Evolutionary conservation across 768 basidiomycete species (phyloP).

Genomic region (Collybia mongolica): DNA sequence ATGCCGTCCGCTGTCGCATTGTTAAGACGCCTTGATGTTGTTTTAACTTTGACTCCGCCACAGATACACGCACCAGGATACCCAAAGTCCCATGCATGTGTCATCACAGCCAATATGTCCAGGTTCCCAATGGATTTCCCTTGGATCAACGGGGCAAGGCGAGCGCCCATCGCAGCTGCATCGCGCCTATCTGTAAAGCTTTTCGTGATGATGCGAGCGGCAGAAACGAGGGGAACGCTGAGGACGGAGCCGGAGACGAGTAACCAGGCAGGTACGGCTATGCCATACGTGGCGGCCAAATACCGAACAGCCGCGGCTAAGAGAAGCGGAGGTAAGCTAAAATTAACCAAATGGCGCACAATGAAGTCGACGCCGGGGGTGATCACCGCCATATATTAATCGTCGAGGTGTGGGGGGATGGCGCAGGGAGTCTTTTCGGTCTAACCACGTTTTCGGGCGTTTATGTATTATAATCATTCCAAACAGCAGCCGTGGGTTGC

Average conservation of each 20-base stretch:
- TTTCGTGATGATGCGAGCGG: conserved; percentile 26
- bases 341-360: conserved; percentile 14
- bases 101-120: conserved; percentile 36
- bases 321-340: conserved; percentile 16
- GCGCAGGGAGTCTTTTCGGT: too few species aligned
- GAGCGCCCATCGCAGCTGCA: conserved; percentile 46
- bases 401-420: not conserved
- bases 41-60: not conserved
- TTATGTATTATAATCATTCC: too few species aligned
- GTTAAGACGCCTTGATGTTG: not conserved
- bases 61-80: conserved; percentile 43
- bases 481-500: too few species aligned
- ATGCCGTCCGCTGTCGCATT: conserved; percentile 41
- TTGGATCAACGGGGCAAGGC: conserved; percentile 32
- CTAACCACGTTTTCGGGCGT: too few species aligned
- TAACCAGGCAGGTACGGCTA: conserved; percentile 35
- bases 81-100: conserved; percentile 37
- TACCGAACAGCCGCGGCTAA: conserved; percentile 16
- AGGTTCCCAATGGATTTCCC: conserved; percentile 45
- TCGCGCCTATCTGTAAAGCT: conserved; percentile 28
- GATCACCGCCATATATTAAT: conserved; percentile 22
- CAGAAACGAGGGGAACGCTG: conserved; percentile 30
- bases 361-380: conserved; percentile 37
- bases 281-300: conserved; percentile 10
- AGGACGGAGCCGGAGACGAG: conserved; percentile 27